phyloP scores from a whole-genome alignment of 2,329 filamentous ascomycete genomes.

The Colletotrichum sp. region DNA sequence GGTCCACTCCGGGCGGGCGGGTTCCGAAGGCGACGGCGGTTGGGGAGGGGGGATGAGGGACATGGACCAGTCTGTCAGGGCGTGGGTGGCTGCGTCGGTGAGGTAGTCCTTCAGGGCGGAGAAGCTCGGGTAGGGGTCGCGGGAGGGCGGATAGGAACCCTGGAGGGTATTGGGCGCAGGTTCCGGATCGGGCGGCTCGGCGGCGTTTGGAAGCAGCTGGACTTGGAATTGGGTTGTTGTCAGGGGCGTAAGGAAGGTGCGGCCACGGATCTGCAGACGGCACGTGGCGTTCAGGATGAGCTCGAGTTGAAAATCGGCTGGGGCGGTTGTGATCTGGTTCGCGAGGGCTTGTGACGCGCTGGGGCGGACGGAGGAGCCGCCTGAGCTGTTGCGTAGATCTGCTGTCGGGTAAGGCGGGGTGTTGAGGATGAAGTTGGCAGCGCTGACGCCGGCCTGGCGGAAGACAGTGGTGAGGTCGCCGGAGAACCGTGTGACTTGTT shows the following conservation, averaged over 20 bases:
- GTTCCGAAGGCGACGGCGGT: not conserved
- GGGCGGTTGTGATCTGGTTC: constrained; percentile 42
- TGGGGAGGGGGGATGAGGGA: constrained; percentile 11
- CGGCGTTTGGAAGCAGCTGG: constrained; percentile 37
- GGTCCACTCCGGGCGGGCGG: constrained; percentile 26
- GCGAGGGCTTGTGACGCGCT: constrained; percentile 50
- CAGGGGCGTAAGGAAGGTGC: constrained; percentile 47
- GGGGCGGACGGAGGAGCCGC: constrained; percentile 38
- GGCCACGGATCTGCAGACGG: constrained; percentile 47
- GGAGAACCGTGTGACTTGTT: constrained; percentile 44
- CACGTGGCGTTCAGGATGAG: constrained; percentile 49
- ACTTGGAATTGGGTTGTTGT: constrained; percentile 51
- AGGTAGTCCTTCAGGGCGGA: constrained; percentile 52
- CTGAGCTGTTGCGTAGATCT: constrained; percentile 28
- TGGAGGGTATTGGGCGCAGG: constrained; percentile 35
- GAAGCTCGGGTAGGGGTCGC: constrained; percentile 49
- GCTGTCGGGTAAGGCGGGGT: constrained; percentile 37
- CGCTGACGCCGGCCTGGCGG: constrained; percentile 47
- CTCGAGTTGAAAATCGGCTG: constrained; percentile 46
- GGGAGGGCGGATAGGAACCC: constrained; percentile 45
- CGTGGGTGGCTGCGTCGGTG: constrained; percentile 44
- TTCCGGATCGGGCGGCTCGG: constrained; percentile 24
- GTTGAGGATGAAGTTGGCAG: constrained; percentile 46
- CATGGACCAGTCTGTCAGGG: constrained; percentile 41
- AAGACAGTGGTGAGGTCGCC: constrained; percentile 48